These are phyloP conservation scores for Epichloe typhina DNA, from an alignment of 2,329 filamentous ascomycete species.

Conservation along the genomic window DNA sequence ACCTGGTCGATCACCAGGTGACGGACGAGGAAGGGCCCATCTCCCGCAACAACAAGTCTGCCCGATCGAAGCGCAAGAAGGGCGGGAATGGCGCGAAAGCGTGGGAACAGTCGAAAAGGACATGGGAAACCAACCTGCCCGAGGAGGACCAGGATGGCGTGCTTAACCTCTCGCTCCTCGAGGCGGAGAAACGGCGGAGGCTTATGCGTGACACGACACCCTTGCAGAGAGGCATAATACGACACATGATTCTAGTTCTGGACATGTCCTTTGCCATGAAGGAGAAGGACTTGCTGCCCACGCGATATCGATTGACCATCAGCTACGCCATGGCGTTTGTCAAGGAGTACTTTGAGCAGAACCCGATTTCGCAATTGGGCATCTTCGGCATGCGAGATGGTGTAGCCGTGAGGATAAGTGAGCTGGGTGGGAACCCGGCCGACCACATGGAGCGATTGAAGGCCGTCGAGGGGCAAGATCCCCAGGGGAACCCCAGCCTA, in stretches of 20 bases:
- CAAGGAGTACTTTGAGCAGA: slow-evolving; percentile 93
- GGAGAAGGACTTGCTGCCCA: slow-evolving; percentile 89
- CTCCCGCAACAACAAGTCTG: slow-evolving; percentile 15
- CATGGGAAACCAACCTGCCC: slow-evolving; percentile 57
- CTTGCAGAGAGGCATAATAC: slow-evolving; percentile 89
- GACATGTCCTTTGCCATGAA: slow-evolving; percentile 90
- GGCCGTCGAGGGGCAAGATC: slow-evolving; percentile 50
- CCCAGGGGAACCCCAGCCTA: slow-evolving; percentile 64
- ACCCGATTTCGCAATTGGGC: slow-evolving; percentile 90
- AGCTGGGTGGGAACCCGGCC: slow-evolving; percentile 81
- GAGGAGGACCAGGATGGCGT: slow-evolving; percentile 65
- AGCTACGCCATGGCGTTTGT: slow-evolving; percentile 80
- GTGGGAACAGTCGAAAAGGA: slow-evolving; percentile 54
- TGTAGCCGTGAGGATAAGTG: slow-evolving; percentile 70
- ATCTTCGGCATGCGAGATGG: slow-evolving; percentile 91
- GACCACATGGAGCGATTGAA: slow-evolving; percentile 73
- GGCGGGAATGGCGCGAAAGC: slow-evolving; percentile 36
- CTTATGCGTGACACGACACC: slow-evolving; percentile 89
- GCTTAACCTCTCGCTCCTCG: slow-evolving; percentile 63
- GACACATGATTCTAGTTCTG: slow-evolving; percentile 82
- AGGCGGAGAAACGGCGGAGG: slow-evolving; percentile 69
- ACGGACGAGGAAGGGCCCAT: slow-evolving; percentile 23
- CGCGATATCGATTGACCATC: slow-evolving; percentile 68
- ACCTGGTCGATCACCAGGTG: slow-evolving; percentile 38
- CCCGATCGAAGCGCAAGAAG: slow-evolving; percentile 17